A percentile compares a stretch with the other conserved stretches of the same genome.
Evolutionary conservation across 768 basidiomycete genomes (phyloP).

Genomic region (Suillus cothurnatus): DNA sequence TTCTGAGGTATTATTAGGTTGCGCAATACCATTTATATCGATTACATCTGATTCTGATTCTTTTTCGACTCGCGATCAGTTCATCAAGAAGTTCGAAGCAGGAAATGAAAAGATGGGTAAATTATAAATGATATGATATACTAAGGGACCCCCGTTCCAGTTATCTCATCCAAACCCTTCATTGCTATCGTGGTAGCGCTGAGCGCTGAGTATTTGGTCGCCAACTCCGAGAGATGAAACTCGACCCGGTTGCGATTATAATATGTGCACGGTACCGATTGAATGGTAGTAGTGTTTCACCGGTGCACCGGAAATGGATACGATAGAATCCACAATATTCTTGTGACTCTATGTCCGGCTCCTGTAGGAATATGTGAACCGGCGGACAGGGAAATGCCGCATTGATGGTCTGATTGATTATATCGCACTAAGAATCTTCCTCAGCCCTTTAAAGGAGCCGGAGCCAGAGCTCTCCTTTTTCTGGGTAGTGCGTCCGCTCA

Average conservation of each 20-base stretch:
- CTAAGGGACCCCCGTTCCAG: background rate
- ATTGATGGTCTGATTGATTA: background rate
- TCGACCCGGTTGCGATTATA: background rate
- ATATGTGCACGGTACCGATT: background rate
- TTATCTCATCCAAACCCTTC: too few relatives aligned
- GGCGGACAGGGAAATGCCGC: background rate
- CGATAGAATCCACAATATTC: background rate
- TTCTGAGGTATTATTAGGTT: background rate
- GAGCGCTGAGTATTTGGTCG: too few relatives aligned
- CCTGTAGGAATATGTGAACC: background rate
- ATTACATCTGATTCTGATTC: background rate
- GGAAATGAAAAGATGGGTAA: background rate
- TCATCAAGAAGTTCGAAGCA: background rate
- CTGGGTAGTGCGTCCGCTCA: slow-evolving; percentile 10
- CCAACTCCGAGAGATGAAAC: background rate
- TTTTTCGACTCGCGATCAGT: slow-evolving; percentile 1
- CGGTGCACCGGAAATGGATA: background rate
- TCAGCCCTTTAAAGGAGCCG: slow-evolving; percentile 14
- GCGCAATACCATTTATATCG: background rate
- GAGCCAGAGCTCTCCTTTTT: slow-evolving; percentile 13
- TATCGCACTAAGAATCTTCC: slow-evolving; percentile 14
- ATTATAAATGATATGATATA: background rate
- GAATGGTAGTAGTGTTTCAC: background rate
- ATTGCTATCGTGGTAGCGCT: too few relatives aligned
- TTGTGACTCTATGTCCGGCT: background rate